phyloP scores from a whole-genome alignment of 306 rosid species.

The Canavalia ensiformis region DNA sequence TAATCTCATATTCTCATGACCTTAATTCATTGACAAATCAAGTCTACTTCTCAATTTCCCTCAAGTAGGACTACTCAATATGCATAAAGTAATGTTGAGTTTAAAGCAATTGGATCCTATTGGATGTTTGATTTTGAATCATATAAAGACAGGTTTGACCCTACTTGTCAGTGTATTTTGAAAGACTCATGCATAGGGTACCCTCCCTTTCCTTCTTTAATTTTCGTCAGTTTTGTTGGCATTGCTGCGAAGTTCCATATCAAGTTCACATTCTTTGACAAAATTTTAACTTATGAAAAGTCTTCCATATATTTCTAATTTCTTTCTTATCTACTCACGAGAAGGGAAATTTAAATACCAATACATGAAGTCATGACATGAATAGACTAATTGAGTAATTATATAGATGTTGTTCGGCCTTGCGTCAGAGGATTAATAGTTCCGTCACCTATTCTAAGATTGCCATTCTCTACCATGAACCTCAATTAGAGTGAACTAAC shows the following conservation, averaged over 20 bases:
- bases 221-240: neutral
- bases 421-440: too few relatives aligned
- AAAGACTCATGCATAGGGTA: neutral
- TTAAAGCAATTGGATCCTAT: neutral
- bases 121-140: neutral
- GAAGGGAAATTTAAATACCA: too few relatives aligned
- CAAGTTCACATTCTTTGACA: conserved; percentile 17
- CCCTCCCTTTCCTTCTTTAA: neutral
- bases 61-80: too few relatives aligned
- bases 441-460: too few relatives aligned
- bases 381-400: too few relatives aligned
- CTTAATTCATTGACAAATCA: neutral
- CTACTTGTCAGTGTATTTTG: neutral
- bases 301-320: neutral
- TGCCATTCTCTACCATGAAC: too few relatives aligned
- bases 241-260: conserved; percentile 15
- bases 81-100: too few relatives aligned
- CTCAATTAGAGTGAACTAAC: too few relatives aligned
- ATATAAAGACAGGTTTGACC: neutral
- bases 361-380: too few relatives aligned
- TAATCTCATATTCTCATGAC: neutral
- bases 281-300: neutral
- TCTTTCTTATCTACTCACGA: neutral
- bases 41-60: neutral
- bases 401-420: too few relatives aligned